Base-by-base conservation (phyloP, 768 basidiomycete genomes). In the Tricholoma terreum region DNA sequence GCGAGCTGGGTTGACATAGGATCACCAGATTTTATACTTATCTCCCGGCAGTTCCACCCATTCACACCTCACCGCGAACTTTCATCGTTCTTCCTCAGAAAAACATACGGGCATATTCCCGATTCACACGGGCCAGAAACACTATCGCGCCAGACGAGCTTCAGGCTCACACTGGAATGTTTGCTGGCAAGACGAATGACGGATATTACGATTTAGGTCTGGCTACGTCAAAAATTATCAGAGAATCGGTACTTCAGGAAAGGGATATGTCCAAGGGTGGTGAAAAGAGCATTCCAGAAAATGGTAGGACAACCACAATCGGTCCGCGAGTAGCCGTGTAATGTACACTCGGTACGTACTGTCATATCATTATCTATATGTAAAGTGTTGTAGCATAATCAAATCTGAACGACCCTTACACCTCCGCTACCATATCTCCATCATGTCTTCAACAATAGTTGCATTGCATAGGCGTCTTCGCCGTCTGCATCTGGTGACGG, bases 401-500 rank as follows among this genome's bases (percentile, higher is more conserved):
- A 27, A 27, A 27, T 27, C 24, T 27, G 24, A 27, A 27, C 24
- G 24, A 27, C 24, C 6, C 15, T 43, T 40, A 9, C 17, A 17
- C 17, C n/a, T n/a, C 9, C 36, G 14, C 14, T 38, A 38, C n/a
- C 8, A 17, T 40, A 17, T 40, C 8, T n/a, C 19, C n/a, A 31
- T 30, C 15, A 30, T 30, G 33, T 30, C 58, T 81, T 77, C 58
- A 93, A 75, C 6, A 79, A 76, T 42, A 93, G 79, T 21, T 86
- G 81, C 94, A 97, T 97, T 2, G 91, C 87, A 67, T 93, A 94
- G 19, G 94, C 94, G 59, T 95, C 93, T 72, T 97, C 94, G 3
- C 94, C 94, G 66, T 97, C 94, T 2, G 93, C 94, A 73, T 96
- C 94, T 96, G 68, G 34, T 40, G 40, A 51, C 11, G 17, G 17